Percentiles rank a stretch among this genome's conserved stretches.
phyloP scores from a whole-genome alignment of 2,329 filamentous ascomycete species.

The Fusarium zealandicum region DNA sequence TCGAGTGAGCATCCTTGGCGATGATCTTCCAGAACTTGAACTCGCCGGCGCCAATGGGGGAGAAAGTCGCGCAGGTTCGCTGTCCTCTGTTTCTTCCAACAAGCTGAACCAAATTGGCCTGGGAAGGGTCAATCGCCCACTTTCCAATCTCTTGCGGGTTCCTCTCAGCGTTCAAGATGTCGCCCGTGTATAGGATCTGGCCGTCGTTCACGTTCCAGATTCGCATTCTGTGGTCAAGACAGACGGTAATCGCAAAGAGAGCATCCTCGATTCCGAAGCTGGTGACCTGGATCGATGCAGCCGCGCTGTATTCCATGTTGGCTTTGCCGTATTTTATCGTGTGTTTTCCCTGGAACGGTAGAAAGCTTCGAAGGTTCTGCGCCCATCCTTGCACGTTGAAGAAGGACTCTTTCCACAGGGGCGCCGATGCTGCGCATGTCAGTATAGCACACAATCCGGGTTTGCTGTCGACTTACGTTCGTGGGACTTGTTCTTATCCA shows the following conservation, averaged over 20 bases:
- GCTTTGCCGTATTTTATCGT: constrained; percentile 69
- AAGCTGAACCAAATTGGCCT: constrained; percentile 78
- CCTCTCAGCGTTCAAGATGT: constrained; percentile 74
- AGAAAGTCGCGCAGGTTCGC: constrained; percentile 78
- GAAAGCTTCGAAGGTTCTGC: constrained; percentile 69
- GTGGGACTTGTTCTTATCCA: constrained; percentile 65
- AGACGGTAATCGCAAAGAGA: constrained; percentile 76
- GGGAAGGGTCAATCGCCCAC: constrained; percentile 80
- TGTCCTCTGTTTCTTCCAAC: constrained; percentile 64
- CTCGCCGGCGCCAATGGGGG: constrained; percentile 83
- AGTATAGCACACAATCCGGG: neutral
- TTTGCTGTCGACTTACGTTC: constrained; percentile 51
- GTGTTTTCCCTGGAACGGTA: constrained; percentile 70
- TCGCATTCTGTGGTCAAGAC: constrained; percentile 85
- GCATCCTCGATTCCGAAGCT: constrained; percentile 58
- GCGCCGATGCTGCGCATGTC: constrained; percentile 36
- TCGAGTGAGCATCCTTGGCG: constrained; percentile 67
- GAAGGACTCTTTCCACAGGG: constrained; percentile 72
- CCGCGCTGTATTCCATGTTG: constrained; percentile 72
- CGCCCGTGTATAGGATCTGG: constrained; percentile 76
- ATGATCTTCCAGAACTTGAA: constrained; percentile 93
- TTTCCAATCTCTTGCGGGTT: constrained; percentile 74
- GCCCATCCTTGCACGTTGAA: constrained; percentile 78
- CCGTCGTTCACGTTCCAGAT: constrained; percentile 90
- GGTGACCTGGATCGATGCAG: constrained; percentile 67